Evolutionary conservation across 495 filamentous ascomycete genomes (phyloP), one percentile per base, ranked within the genome.

Genomic region (Penicillium malachiteum): DNA sequence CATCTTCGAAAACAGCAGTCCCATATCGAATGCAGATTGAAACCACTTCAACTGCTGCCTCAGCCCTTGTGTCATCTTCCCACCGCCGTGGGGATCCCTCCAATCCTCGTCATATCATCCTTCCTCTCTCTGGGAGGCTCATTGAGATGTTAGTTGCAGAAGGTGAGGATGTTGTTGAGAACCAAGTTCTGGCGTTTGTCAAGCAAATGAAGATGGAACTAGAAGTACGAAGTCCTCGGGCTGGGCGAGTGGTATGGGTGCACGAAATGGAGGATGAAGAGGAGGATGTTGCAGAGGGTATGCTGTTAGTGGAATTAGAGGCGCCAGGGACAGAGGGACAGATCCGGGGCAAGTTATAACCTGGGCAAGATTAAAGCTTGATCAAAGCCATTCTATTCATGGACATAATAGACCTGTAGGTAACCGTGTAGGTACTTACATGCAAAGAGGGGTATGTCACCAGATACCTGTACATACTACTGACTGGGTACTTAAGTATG

Each of bases 161-260:
- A 13, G 83, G 83, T 0, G 81, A 87, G 52, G 50, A 65, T 30
- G 66, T 87, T 0, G 72, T 64, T 8, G 68, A 78, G 45, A 75
- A 80, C 26, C 79, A 85, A 57, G 78, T 81, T 0, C 67, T 87
- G n/a, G 82, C 80, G 32, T 81, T 86, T 21, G 74, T 87, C 21
- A 78, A 82, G 62, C 84, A 87, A 68, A 87, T 87, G 82, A 86
- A 87, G 69, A 86, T 86, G 83, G 82, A 87, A 64, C 64, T 86
- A 12, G 84, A 86, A 64, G 73, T 87, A 7, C 62, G 83, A 30
- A 75, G 75, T 50, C 72, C 69, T 7, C 74, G 70, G 38, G 70
- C 70, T 14, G 83, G 83, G 7, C 66, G 56, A 11, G 75, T 83
- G 3, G 65, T 63, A 18, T 87, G 84, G 84, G 76, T 81, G 5